These are phyloP conservation scores for Elongisporangium anandrum DNA, from an alignment of 352 stramenopile species.

Conservation along the genomic window DNA sequence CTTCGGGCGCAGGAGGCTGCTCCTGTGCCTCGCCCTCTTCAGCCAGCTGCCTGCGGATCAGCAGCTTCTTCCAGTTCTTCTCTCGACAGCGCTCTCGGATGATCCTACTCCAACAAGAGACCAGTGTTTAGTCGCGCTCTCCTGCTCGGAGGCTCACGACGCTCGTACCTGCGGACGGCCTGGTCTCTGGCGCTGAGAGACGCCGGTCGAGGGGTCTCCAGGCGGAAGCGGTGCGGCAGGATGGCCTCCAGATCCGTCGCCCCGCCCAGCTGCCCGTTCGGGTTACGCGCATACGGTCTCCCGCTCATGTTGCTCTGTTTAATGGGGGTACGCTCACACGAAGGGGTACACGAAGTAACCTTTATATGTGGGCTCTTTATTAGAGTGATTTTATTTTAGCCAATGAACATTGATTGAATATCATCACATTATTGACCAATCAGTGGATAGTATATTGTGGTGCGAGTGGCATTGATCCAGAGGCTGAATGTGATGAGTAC, in stretches of 20 bases:
- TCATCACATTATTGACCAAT: no score
- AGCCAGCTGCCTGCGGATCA: constrained; percentile 33
- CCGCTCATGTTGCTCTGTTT: constrained; percentile 44
- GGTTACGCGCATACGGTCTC: constrained; percentile 58
- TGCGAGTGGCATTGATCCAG: no score
- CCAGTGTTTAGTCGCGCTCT: neutral
- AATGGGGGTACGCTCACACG: no score
- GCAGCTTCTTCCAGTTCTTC: constrained; percentile 82
- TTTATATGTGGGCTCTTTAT: neutral
- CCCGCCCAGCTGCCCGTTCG: constrained; percentile 35
- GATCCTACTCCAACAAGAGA: constrained; percentile 25
- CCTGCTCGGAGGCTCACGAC: neutral
- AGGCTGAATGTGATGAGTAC: no score
- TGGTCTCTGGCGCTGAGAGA: constrained; percentile 28
- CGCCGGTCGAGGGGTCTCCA: constrained; percentile 15
- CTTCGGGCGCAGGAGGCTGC: neutral
- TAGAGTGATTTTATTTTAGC: constrained; percentile 4
- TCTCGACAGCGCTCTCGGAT: constrained; percentile 66
- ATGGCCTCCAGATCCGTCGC: constrained; percentile 54
- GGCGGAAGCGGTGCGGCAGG: constrained; percentile 53
- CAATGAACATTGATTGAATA: constrained; percentile 16
- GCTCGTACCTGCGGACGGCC: constrained; percentile 41
- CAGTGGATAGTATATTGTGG: no score
- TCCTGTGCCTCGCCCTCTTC: constrained; percentile 6
- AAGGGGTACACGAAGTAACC: no score